Percentiles rank a stretch among this genome's conserved stretches.
Conservation (phyloP, 768 basidiomycete genomes). For the Trametes cinnabarina region DNA sequence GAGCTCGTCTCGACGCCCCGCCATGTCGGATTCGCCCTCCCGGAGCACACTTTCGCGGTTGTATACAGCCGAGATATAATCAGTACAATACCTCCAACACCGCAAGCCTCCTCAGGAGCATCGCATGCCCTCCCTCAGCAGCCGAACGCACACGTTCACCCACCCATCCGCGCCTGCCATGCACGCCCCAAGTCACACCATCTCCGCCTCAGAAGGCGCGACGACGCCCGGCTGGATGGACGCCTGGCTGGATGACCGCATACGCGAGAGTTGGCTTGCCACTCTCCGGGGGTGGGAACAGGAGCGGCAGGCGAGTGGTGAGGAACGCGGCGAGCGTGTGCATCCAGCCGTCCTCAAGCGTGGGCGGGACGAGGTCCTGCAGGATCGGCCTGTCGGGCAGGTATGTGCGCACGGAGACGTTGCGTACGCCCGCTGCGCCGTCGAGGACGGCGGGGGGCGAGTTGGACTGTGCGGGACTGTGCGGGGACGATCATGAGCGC, state of each 20-base stretch:
- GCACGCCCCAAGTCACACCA: slow-evolving; percentile 93
- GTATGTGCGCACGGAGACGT: slow-evolving; percentile 86
- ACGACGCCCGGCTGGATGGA: no score
- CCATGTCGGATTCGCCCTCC: no score
- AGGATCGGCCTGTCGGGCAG: slow-evolving; percentile 87
- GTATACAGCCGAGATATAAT: neutral
- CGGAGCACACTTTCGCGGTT: no score
- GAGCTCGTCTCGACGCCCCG: no score
- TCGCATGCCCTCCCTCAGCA: slow-evolving; percentile 25
- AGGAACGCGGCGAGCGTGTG: slow-evolving; percentile 72
- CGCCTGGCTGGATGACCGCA: slow-evolving; percentile 81
- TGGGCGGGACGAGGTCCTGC: slow-evolving; percentile 84
- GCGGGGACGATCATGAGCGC: slow-evolving; percentile 74
- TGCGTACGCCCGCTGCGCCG: slow-evolving; percentile 82
- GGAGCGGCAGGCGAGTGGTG: slow-evolving; percentile 69
- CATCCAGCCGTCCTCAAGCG: slow-evolving; percentile 69
- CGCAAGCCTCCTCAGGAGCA: slow-evolving; percentile 3
- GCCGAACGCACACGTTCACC: slow-evolving; percentile 83
- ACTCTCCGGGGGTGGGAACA: slow-evolving; percentile 55
- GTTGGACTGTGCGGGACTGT: slow-evolving; percentile 53
- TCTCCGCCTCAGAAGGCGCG: slow-evolving; percentile 80
- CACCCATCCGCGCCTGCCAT: slow-evolving; percentile 94
- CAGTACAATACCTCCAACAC: neutral
- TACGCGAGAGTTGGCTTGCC: slow-evolving; percentile 56
- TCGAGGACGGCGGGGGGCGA: slow-evolving; percentile 68